Conservation (phyloP, 768 basidiomycete species). For the Leccinum ochraceum region DNA sequence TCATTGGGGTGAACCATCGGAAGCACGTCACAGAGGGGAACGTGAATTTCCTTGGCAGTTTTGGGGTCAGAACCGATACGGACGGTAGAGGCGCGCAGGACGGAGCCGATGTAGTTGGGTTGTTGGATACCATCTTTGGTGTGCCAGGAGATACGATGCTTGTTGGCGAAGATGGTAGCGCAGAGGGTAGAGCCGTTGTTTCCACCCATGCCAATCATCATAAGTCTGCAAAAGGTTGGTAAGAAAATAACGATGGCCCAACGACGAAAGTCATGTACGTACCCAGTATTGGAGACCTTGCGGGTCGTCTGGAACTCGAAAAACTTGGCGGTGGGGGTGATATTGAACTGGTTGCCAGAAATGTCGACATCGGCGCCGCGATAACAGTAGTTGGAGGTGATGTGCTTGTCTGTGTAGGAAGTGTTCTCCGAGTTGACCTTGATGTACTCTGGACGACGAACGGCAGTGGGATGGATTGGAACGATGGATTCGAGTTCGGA, state of each 20-base stretch:
- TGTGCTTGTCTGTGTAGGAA: slow-evolving; percentile 76
- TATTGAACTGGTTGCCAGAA: slow-evolving; percentile 70
- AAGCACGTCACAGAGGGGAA: slow-evolving; percentile 89
- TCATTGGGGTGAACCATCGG: slow-evolving; percentile 99
- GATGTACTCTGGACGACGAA: slow-evolving; percentile 72
- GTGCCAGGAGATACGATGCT: slow-evolving; percentile 91
- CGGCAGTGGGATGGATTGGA: slow-evolving; percentile 83
- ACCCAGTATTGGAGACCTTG: slow-evolving; percentile 92
- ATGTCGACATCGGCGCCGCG: slow-evolving; percentile 73
- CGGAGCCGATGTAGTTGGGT: slow-evolving; percentile 97
- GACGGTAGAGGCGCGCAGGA: slow-evolving; percentile 94
- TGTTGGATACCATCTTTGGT: slow-evolving; percentile 91
- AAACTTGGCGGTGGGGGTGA: slow-evolving; percentile 76
- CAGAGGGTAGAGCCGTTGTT: slow-evolving; percentile 96
- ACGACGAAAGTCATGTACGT: slow-evolving; percentile 32
- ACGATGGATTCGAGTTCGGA: slow-evolving; percentile 68
- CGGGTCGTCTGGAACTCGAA: slow-evolving; percentile 92
- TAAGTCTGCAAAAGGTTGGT: slow-evolving; percentile 53
- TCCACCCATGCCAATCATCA: slow-evolving; percentile 97
- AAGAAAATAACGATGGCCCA: neutral
- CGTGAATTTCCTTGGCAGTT: slow-evolving; percentile 86
- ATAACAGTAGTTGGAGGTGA: slow-evolving; percentile 81
- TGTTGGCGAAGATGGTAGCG: slow-evolving; percentile 95
- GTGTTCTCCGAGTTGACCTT: slow-evolving; percentile 83
- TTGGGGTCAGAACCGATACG: slow-evolving; percentile 81